Conservation (phyloP, 23 red algal species). For the Gracilaria caudata region DNA sequence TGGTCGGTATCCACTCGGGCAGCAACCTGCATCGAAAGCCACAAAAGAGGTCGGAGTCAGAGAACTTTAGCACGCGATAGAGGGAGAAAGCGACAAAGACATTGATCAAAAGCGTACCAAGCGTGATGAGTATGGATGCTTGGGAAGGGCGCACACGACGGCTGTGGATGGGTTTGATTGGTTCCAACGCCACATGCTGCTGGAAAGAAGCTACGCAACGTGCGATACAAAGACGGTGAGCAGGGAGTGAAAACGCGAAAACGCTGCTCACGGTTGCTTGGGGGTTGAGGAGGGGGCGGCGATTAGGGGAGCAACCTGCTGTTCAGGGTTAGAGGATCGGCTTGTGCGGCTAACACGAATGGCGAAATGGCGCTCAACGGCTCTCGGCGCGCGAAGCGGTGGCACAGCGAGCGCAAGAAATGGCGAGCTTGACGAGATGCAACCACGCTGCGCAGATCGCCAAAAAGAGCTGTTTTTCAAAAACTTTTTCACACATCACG, state of each 20-base stretch:
- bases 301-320: not conserved
- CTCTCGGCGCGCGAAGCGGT: not conserved
- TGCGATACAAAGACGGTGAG: not conserved
- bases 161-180: not conserved
- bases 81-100: not conserved
- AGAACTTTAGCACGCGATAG: not conserved
- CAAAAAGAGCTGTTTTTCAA: not conserved
- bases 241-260: not conserved
- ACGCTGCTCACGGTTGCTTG: no score
- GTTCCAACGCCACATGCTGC: slow-evolving; percentile 1
- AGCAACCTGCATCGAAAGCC: slow-evolving; percentile 25
- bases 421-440: not conserved
- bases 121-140: not conserved
- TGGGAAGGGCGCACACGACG: slow-evolving; percentile 17
- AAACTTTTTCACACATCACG: not conserved
- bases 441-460: not conserved
- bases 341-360: no score
- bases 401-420: slow-evolving; percentile 3
- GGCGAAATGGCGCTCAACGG: not conserved
- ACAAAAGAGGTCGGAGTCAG: not conserved
- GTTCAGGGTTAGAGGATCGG: no score
- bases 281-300: not conserved
- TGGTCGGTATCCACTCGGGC: slow-evolving; percentile 74
- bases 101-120: slow-evolving; percentile 8
- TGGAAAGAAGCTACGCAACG: not conserved